Percentiles rank a stretch among this genome's conserved stretches.
Conservation (phyloP, 805 yeast genomes). For the Lipomyces lipofer region DNA sequence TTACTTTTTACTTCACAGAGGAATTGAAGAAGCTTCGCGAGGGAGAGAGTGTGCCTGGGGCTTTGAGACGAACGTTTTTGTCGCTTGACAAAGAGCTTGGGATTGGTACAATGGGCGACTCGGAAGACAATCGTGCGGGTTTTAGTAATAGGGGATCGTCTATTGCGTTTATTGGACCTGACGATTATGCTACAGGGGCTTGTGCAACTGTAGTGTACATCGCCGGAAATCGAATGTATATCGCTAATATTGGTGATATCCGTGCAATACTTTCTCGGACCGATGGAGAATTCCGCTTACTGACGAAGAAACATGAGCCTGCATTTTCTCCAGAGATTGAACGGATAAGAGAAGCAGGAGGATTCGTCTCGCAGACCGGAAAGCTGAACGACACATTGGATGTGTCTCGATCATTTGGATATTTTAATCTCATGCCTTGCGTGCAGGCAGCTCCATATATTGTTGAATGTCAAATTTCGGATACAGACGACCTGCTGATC, state of each 20-base stretch:
- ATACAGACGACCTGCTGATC: conserved; percentile 79
- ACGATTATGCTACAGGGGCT: conserved; percentile 79
- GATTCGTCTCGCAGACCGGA: conserved; percentile 82
- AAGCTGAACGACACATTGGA: conserved; percentile 78
- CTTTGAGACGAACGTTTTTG: conserved; percentile 79
- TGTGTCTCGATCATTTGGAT: conserved; percentile 91
- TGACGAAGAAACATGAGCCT: conserved; percentile 83
- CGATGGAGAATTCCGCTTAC: conserved; percentile 74
- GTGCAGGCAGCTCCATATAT: conserved; percentile 86
- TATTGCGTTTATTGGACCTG: conserved; percentile 54
- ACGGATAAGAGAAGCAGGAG: conserved; percentile 89
- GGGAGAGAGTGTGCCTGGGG: conserved; percentile 62
- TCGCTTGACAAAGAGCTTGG: conserved; percentile 80
- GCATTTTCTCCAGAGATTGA: conserved; percentile 70
- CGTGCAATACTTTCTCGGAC: conserved; percentile 75
- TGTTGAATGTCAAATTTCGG: conserved; percentile 57
- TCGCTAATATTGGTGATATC: conserved; percentile 91
- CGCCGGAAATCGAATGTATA: conserved; percentile 64
- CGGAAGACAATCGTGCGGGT: conserved; percentile 31
- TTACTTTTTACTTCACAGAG: conserved; percentile 64
- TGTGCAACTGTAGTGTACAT: conserved; percentile 81
- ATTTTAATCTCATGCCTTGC: conserved; percentile 80
- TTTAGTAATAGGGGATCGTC: conserved; percentile 15
- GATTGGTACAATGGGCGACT: conserved; percentile 36
- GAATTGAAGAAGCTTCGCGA: conserved; percentile 56